Conservation (phyloP, 306 rosid species). For the Datisca glomerata region DNA sequence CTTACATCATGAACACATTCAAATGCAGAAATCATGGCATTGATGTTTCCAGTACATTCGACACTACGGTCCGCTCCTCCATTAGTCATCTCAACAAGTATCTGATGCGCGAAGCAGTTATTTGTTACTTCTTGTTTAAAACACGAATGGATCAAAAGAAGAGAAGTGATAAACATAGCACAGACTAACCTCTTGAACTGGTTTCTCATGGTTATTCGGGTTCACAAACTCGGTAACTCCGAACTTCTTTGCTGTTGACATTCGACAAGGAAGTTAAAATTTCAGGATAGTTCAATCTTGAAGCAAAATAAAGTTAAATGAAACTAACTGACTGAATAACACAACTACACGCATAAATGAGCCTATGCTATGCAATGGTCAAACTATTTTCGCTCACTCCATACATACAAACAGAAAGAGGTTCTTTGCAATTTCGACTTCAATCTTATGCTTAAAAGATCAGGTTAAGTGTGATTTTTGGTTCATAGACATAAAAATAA, state of each 20-base stretch:
- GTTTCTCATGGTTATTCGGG: constrained; percentile 31
- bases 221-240: constrained; percentile 45
- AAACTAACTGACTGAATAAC: background rate
- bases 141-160: background rate
- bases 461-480: too few species aligned
- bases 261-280: background rate
- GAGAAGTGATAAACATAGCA: background rate
- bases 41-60: constrained; percentile 36
- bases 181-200: constrained; percentile 34
- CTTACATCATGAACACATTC: constrained; percentile 49
- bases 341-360: too few species aligned
- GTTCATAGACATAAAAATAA: background rate
- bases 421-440: background rate
- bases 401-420: too few species aligned
- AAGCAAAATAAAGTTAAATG: background rate
- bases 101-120: constrained; percentile 10
- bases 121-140: background rate
- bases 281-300: too few species aligned
- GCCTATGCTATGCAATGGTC: too few species aligned
- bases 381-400: too few species aligned
- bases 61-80: constrained; percentile 46
- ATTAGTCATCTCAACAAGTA: constrained; percentile 31
- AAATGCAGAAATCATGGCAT: constrained; percentile 41
- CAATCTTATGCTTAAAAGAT: background rate
- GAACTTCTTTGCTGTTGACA: constrained; percentile 30